Evolutionary conservation across 2,329 filamentous ascomycete genomes (phyloP).

Genomic region (Xylariales sp.): DNA sequence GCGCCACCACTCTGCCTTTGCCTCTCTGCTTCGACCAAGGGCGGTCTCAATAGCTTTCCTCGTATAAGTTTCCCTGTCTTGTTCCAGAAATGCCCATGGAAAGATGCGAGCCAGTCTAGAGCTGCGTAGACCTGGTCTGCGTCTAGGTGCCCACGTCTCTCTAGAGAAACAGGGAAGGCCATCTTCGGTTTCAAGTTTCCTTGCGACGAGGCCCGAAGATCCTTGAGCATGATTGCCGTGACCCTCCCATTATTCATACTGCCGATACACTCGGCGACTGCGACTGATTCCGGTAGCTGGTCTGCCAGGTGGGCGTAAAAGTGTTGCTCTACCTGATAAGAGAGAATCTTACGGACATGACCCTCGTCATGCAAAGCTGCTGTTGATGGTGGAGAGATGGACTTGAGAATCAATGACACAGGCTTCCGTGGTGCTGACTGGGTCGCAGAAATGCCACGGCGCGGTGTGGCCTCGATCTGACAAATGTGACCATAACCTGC

Average conservation of each 20-base stretch:
- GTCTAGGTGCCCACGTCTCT: conserved; percentile 44
- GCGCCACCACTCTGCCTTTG: conserved; percentile 15
- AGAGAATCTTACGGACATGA: conserved; percentile 60
- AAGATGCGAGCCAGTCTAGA: conserved; percentile 57
- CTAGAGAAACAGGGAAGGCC: conserved; percentile 51
- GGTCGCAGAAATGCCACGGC: conserved; percentile 4
- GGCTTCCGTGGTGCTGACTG: conserved; percentile 14
- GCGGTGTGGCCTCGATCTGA: conserved; percentile 38
- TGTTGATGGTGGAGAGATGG: conserved; percentile 47
- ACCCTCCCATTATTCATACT: conserved; percentile 16
- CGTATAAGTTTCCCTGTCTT: conserved; percentile 17
- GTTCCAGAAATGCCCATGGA: conserved; percentile 52
- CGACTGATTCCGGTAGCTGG: conserved; percentile 33
- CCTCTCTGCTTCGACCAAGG: conserved; percentile 46
- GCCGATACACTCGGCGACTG: conserved; percentile 46
- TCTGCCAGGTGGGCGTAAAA: conserved; percentile 58
- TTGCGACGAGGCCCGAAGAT: conserved; percentile 13
- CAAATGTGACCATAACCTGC: conserved; percentile 54
- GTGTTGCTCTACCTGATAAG: conserved; percentile 62
- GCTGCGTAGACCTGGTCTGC: conserved; percentile 45
- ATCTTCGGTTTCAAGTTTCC: conserved; percentile 33
- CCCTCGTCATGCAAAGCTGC: conserved; percentile 46
- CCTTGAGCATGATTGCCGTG: conserved; percentile 18
- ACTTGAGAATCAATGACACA: conserved; percentile 50
- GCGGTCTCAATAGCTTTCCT: conserved; percentile 41